A percentile compares a stretch with the other conserved stretches of the same genome.
These are phyloP conservation scores for Vitis amurensis DNA, from an alignment of 164 flowering plant species.

Conservation along the genomic window DNA sequence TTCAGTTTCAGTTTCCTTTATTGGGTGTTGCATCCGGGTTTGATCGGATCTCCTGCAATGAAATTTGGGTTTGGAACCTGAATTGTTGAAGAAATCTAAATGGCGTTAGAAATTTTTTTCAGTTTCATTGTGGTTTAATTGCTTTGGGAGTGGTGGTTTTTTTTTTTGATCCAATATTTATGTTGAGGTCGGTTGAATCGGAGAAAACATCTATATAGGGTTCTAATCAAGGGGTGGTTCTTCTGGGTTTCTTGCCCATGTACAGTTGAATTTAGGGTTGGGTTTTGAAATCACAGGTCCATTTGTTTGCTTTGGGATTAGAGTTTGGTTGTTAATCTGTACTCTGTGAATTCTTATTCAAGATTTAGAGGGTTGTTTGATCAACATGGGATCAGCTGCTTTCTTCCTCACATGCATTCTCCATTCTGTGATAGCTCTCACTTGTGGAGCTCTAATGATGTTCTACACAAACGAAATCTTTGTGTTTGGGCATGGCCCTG, in stretches of 20 bases:
- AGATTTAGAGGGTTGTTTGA: neutral
- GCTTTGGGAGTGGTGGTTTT: no score
- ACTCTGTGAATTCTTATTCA: no score
- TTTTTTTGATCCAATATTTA: no score
- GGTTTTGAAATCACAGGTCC: no score
- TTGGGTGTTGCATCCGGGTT: no score
- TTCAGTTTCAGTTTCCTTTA: no score
- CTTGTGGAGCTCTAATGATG: constrained; percentile 75
- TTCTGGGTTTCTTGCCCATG: neutral
- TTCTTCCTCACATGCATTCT: constrained; percentile 62
- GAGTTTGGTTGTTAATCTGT: no score
- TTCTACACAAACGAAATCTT: constrained; percentile 57
- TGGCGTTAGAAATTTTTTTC: neutral
- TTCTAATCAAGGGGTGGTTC: constrained; percentile 16
- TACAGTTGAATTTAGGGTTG: neutral
- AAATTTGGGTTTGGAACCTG: no score
- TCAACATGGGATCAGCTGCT: constrained; percentile 32
- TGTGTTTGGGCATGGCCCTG: constrained; percentile 58
- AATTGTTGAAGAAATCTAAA: no score
- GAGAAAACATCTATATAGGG: neutral
- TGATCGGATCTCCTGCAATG: no score
- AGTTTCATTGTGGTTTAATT: neutral
- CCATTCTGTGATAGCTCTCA: constrained; percentile 57
- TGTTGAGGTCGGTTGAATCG: neutral
- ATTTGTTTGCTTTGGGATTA: no score